A percentile compares a stretch with the other conserved stretches of the same genome.
Evolutionary conservation across 768 basidiomycete genomes (phyloP).

Genomic region (Hygrocybe coccinea): DNA sequence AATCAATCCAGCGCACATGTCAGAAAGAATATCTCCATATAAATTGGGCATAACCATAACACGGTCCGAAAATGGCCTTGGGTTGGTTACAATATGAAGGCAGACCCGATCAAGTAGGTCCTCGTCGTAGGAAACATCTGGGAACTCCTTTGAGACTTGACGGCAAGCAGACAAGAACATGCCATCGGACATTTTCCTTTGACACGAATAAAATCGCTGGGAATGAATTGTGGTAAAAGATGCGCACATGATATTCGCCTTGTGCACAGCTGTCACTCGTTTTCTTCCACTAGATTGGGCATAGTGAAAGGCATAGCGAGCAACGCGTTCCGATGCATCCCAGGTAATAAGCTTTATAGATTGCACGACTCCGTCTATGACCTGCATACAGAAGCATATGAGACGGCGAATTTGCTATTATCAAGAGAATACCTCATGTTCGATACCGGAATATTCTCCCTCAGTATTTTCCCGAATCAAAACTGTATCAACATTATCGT

Average conservation of each 20-base stretch:
- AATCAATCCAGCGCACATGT: constrained; percentile 98
- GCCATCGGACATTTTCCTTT: constrained; percentile 99
- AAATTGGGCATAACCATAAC: constrained; percentile 99
- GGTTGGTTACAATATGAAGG: constrained; percentile 90
- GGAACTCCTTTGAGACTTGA: constrained; percentile 93
- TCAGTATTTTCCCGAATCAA: constrained; percentile 99
- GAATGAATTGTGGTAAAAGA: background rate
- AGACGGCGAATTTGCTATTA: background rate
- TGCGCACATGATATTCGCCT: constrained; percentile 96
- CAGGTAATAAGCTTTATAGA: constrained; percentile 99
- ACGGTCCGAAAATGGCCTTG: constrained; percentile 85
- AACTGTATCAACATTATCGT: constrained; percentile 97
- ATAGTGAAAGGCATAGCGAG: constrained; percentile 97
- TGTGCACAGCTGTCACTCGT: constrained; percentile 97
- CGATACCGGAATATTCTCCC: constrained; percentile 99
- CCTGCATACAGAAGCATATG: constrained; percentile 36
- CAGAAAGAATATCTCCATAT: constrained; percentile 91
- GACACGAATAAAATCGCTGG: background rate
- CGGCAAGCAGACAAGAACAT: constrained; percentile 99
- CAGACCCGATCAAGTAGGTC: constrained; percentile 96
- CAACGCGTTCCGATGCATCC: constrained; percentile 97
- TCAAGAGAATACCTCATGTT: constrained; percentile 74
- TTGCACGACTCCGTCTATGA: constrained; percentile 97
- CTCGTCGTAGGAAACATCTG: constrained; percentile 89
- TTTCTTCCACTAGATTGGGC: constrained; percentile 83